Evolutionary conservation across 2,329 filamentous ascomycete species (phyloP), one percentile per base, ranked within the genome.

Genomic region (Stagonosporopsis tanaceti): DNA sequence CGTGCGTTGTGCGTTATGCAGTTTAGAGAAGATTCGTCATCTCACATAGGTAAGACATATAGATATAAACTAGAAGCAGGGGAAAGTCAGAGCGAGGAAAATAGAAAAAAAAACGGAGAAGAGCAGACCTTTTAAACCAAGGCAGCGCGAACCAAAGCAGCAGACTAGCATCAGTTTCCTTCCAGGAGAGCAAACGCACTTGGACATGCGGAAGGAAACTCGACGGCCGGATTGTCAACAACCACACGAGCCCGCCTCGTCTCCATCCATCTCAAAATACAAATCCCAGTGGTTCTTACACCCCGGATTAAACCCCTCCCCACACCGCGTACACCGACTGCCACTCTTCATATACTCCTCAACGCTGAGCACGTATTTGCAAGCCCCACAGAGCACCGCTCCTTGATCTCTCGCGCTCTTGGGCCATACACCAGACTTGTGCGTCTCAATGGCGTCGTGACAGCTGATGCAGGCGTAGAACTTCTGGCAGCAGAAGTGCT

Each of bases 391-490:
- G 28, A 76, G 47, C 32, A 76, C 68, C 1, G 65, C 70, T 35
- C 50, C 55, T 40, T 70, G 69, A 5, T 53, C 52, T 39, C 67
- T 61, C n/a, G 55, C 45, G 6, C 50, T 41, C 3, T 11, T 50
- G 0, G 62, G 65, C 73, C 74, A 76, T 0, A 69, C 50, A 1
- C 22, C 60, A 6, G 70, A 59, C 6, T 25, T 38, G 50, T 76
- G 74, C 2, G 63, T 47, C 46, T 75, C 72, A 12, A 61, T 46
- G 9, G 57, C 63, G 41, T 73, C 62, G 51, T 76, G 74, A 30
- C 74, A 76, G 42, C 57, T 67, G 27, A 75, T 73, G 60, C 74
- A 76, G 6, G 73, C 73, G 60, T 76, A 76, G 60, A 75, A 76
- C 47, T 71, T 74, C 15, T 62, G 50, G 63, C 74, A 76, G 63